Base-by-base conservation (phyloP, 345 rosid species). In the Syzygium grande region DNA sequence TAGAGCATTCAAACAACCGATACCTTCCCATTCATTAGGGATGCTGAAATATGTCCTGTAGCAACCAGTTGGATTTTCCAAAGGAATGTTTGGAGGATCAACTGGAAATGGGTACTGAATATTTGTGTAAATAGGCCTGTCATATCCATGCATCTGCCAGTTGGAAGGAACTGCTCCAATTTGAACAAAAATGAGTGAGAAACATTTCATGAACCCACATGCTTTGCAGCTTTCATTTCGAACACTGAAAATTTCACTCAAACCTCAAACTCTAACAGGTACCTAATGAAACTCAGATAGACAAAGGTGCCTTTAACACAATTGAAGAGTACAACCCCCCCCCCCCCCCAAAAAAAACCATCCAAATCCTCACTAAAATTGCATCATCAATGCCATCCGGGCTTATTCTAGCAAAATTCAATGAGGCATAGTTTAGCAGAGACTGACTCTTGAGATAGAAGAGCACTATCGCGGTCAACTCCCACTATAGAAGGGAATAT, bases 81-180 rank as follows among this genome's bases (percentile, higher is more conserved):
- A 90, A 86, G 99, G 96, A 89, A 96, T 94, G 88, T 91, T 89
- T 53, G 99, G 99, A 89, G 99, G 99, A 89, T 98, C 93, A 89
- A 92, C 90, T 1, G 92, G 91, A 88, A 98, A 94, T 87, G 99
- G 99, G 91, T 96, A 98, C 22, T 91, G 90, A 77, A 92, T 43
- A 93, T 98, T 98, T 17, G 99, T 96, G 90, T 95, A 98, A 87
- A 96, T 96, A 78, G 99, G 99, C 78, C 92, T 92, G 91, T 98
- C 99, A 92, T 93, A 98, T 87, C 99, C 99, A 94, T 98, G 98
- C 94, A 94, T 89, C 93, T 98, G 97, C 99, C 99, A 98, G 86
- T 96, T 98, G 73, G 99, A 98, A 92, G 99, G 99, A 92, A 98
- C 99, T 98, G 96, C 52, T 88, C 91, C 91, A 91, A 87, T 86